Evolutionary conservation across 345 rosid genomes (phyloP).

Genomic region (Eucalyptus melliodora): DNA sequence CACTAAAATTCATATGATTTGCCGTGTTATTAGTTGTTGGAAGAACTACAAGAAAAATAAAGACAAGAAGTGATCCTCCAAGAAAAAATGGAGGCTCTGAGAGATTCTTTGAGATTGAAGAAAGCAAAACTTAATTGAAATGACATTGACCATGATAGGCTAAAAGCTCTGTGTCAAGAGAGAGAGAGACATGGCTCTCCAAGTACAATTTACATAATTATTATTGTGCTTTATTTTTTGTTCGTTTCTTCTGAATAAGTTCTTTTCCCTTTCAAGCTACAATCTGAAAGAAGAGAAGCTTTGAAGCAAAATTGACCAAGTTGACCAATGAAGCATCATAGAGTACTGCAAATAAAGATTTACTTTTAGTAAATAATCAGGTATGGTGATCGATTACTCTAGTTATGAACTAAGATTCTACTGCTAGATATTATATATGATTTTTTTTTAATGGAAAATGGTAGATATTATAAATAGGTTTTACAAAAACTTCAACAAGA

Average conservation of each 20-base stretch:
- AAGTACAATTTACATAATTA: constrained; percentile 9
- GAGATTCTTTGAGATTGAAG: constrained; percentile 44
- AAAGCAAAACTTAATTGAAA: constrained; percentile 36
- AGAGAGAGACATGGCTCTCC: constrained; percentile 45
- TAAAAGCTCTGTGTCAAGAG: constrained; percentile 30
- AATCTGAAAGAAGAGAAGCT: constrained; percentile 22
- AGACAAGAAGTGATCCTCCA: constrained; percentile 37
- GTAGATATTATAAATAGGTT: constrained; percentile 13
- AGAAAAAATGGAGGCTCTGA: constrained; percentile 49
- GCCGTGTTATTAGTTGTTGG: constrained; percentile 31
- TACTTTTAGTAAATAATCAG: constrained; percentile 30
- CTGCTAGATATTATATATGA: neutral
- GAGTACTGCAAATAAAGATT: constrained; percentile 24
- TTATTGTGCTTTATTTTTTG: neutral
- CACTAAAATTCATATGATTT: neutral
- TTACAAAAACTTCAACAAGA: constrained; percentile 48
- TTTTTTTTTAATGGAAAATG: neutral
- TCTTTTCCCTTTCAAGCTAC: constrained; percentile 25
- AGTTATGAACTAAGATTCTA: neutral
- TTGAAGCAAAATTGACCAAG: constrained; percentile 47
- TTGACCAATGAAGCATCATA: constrained; percentile 22
- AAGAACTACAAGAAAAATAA: constrained; percentile 58
- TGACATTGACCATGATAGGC: constrained; percentile 37
- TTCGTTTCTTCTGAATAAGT: neutral
- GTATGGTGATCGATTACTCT: constrained; percentile 7